These are phyloP conservation scores for Psilocybe subaeruginosa DNA, from an alignment of 768 basidiomycete genomes.

Conservation along the genomic window DNA sequence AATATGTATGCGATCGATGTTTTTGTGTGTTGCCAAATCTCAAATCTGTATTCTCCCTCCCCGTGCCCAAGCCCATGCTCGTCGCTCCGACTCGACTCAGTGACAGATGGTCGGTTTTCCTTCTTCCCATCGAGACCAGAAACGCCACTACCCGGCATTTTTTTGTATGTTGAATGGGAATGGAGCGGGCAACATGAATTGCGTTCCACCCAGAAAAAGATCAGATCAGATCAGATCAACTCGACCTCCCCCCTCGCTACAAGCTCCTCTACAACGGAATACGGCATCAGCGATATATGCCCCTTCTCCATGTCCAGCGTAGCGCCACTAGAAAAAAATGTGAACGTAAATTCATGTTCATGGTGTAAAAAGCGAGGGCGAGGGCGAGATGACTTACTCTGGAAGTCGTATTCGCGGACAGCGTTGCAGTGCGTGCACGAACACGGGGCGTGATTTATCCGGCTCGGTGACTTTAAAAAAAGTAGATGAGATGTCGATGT, in stretches of 20 bases:
- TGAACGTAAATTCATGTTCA: neutral
- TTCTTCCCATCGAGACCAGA: neutral
- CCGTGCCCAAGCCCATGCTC: too few species aligned
- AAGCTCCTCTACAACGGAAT: slow-evolving; percentile 74
- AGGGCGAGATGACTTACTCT: slow-evolving; percentile 50
- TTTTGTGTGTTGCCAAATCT: neutral
- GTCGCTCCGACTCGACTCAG: too few species aligned
- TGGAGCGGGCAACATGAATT: too few species aligned
- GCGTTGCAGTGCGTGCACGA: slow-evolving; percentile 73
- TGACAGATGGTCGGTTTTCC: neutral
- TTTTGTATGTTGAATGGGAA: neutral
- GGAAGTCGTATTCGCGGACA: slow-evolving; percentile 72
- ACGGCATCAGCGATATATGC: slow-evolving; percentile 81
- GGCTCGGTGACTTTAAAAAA: slow-evolving; percentile 68
- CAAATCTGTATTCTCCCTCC: neutral
- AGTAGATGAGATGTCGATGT: neutral
- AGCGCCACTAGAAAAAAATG: slow-evolving; percentile 51
- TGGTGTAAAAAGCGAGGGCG: neutral
- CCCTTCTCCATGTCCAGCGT: slow-evolving; percentile 76
- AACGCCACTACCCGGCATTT: too few species aligned
- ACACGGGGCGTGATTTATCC: slow-evolving; percentile 76
- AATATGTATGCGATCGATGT: too few species aligned
- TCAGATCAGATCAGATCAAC: slow-evolving; percentile 52
- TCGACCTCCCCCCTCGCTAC: slow-evolving; percentile 75
- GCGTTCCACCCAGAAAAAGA: neutral